Evolutionary conservation across 139 green algal species (phyloP).

Genomic region (Tetraselmis chui): DNA sequence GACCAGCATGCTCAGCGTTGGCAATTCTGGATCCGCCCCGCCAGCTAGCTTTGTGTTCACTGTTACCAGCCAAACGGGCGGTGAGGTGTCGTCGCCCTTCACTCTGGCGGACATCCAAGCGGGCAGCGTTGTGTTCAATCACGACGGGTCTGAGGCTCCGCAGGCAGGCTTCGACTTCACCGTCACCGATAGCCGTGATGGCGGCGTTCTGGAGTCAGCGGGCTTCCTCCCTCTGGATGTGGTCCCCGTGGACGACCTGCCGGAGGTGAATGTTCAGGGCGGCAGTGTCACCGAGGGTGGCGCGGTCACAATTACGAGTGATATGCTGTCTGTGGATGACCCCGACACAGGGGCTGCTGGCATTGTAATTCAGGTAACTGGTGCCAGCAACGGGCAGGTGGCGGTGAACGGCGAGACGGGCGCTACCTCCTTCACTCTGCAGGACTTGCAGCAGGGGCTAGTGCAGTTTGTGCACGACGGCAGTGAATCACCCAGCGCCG

Average conservation of each 20-base stretch:
- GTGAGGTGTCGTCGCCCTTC: neutral
- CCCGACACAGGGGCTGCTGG: neutral
- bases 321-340: neutral
- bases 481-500: neutral
- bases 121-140: neutral
- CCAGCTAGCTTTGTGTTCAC: neutral
- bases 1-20: neutral
- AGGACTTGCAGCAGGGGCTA: neutral
- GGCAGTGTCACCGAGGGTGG: neutral
- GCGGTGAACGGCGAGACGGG: neutral
- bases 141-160: neutral
- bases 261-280: neutral
- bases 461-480: neutral
- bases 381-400: neutral
- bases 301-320: neutral
- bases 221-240: neutral
- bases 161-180: neutral
- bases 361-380: neutral
- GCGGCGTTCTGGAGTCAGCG: neutral
- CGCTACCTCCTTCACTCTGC: neutral
- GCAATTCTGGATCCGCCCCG: neutral
- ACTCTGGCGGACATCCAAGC: neutral
- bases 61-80: neutral
- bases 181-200: neutral
- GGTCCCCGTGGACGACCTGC: neutral